Base-by-base conservation (phyloP, 2,329 filamentous ascomycete genomes). In the Penicillium corylophilum region DNA sequence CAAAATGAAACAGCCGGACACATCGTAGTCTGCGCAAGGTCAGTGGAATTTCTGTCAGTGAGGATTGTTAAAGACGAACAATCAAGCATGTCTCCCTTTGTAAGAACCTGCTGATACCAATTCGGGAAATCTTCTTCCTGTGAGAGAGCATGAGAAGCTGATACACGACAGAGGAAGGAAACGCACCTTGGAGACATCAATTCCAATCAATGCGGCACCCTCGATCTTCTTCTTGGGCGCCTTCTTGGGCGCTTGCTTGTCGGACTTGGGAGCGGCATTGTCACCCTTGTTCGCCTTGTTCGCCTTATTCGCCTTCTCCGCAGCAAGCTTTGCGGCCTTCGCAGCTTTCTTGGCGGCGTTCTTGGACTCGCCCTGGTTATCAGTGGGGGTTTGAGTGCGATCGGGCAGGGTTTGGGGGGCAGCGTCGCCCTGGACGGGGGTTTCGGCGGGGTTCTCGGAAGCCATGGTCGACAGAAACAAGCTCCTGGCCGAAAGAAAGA, bases 71-170 rank as follows among this genome's bases (percentile, higher is more conserved):
- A 28, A 28, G 7, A 10, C 16, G 18, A 15, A 24, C 96, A 99
- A 68, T 96, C 92, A 65, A 97, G 87, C 88, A 99, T 89, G 71
- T 96, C 90, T 64, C 90, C 90, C 82, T 99, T 99, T 68, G 92
- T 86, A 51, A 99, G 88, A 55, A 97, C 89, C 76, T 99, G 93
- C 76, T 96, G 90, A 76, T 99, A 99, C 94, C 94, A 99, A 74
- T 86, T 85, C 45, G 90, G 82, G 71, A 99, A 94, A 76, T 97
- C 90, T 43, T 89, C 87, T 44, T 87, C 18, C 35, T 31, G 15
- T 12, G 29, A 4, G 29, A 31, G 13, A 31, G 15, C 4, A 5
- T 31, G 13, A 31, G 15, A 15, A 31, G 29, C 12, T 28, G 15
- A 31, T 31, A 15, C 13, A 2, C 5, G 5, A n/a, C 5, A 31